A percentile compares a stretch with the other conserved stretches of the same genome.
phyloP scores from a whole-genome alignment of 1,284 basidiomycete genomes.

The Moesziomyces aphidis region DNA sequence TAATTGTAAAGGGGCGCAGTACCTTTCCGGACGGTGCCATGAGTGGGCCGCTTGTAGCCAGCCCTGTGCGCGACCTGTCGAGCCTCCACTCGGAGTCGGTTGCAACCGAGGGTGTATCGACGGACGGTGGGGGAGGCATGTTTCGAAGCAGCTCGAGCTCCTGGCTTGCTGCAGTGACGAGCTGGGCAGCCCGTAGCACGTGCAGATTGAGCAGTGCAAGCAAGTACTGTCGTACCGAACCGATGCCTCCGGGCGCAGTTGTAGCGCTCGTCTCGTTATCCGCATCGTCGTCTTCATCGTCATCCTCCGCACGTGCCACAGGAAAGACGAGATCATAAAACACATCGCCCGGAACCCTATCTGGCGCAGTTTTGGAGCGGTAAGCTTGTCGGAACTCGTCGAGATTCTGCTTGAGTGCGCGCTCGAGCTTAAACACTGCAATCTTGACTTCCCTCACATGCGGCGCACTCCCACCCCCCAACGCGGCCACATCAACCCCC shows the following conservation, averaged over 20 bases:
- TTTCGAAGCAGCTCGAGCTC: constrained; percentile 55
- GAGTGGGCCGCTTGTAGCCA: constrained; percentile 46
- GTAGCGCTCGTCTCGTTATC: constrained; percentile 4
- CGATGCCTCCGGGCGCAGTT: constrained; percentile 23
- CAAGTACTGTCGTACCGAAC: constrained; percentile 53
- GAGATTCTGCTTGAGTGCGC: constrained; percentile 44
- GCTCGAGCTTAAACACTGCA: constrained; percentile 55
- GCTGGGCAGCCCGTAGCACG: constrained; percentile 27
- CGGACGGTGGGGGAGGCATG: constrained; percentile 42
- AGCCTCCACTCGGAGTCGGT: constrained; percentile 53
- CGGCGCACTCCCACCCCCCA: constrained; percentile 1
- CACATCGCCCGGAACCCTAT: constrained; percentile 25
- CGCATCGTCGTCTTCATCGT: constrained; percentile 20
- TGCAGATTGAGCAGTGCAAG: constrained; percentile 59
- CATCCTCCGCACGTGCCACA: constrained; percentile 6
- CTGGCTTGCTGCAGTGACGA: constrained; percentile 43
- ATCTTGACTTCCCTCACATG: constrained; percentile 58
- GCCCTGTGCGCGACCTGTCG: constrained; percentile 21
- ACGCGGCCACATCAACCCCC: constrained; percentile 5
- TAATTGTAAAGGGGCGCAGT: constrained; percentile 64
- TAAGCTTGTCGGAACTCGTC: constrained; percentile 45
- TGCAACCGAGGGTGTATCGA: not conserved
- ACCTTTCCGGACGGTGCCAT: constrained; percentile 58
- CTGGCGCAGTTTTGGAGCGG: constrained; percentile 5
- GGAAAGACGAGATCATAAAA: constrained; percentile 50